These are phyloP conservation scores for Suhomyces choctaworum DNA, from an alignment of 1,139 yeast species.

Conservation along the genomic window DNA sequence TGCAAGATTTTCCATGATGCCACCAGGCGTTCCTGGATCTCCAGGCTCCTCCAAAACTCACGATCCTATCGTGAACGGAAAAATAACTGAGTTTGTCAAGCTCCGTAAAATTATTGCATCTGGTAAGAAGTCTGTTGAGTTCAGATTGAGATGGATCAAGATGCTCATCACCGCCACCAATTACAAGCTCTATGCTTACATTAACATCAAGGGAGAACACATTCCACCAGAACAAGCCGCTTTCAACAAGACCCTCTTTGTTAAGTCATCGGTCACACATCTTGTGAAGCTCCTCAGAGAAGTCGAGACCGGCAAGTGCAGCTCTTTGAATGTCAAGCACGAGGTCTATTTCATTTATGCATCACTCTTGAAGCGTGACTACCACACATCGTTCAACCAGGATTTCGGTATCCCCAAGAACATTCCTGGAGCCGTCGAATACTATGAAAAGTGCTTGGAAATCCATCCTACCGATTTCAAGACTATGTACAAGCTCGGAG, in stretches of 20 bases:
- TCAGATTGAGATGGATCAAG: conserved; percentile 46
- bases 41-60: conserved; percentile 11
- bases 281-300: conserved; percentile 41
- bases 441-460: conserved; percentile 36
- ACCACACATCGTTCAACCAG: conserved; percentile 32
- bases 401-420: conserved; percentile 40
- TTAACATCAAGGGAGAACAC: conserved; percentile 48
- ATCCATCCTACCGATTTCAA: conserved; percentile 36
- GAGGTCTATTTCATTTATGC: conserved; percentile 41
- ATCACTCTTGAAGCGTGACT: conserved; percentile 42
- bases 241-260: conserved; percentile 37
- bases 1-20: conserved; percentile 13
- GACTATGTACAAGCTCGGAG: conserved; percentile 44
- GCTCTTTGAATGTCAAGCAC: conserved; percentile 24
- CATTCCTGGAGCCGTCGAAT: conserved; percentile 31
- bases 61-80: conserved; percentile 27
- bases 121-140: conserved; percentile 47
- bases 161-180: conserved; percentile 46
- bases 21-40: conserved; percentile 5
- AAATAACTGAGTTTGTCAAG: conserved; percentile 37
- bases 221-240: conserved; percentile 33
- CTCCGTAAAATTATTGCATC: conserved; percentile 42
- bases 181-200: conserved; percentile 40
- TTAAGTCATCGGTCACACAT: conserved; percentile 45
- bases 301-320: conserved; percentile 26